Conservation (phyloP, 2,329 filamentous ascomycete species). For the Beauveria asiatica region DNA sequence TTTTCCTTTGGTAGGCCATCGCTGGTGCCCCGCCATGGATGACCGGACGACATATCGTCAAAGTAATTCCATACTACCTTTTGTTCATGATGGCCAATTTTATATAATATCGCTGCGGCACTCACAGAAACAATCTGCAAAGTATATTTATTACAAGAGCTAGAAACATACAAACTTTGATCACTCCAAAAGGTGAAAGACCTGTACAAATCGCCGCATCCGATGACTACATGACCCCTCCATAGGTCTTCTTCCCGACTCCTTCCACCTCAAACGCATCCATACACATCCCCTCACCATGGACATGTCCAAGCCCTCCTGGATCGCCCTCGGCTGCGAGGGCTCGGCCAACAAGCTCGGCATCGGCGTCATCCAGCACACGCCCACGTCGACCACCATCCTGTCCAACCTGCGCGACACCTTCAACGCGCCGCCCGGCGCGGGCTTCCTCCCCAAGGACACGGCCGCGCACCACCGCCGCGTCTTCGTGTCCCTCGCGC, state of each 20-base stretch:
- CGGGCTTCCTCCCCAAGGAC: conserved; percentile 94
- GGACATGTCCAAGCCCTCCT: conserved; percentile 26
- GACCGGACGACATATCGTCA: neutral
- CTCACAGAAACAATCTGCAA: no score
- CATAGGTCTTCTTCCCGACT: neutral
- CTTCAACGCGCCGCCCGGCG: conserved; percentile 82
- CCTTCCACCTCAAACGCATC: neutral
- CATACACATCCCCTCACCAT: conserved; percentile 13
- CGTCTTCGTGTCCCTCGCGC: conserved; percentile 77
- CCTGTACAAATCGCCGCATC: no score
- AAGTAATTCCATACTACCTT: no score
- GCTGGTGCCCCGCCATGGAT: no score
- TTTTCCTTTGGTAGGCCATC: no score
- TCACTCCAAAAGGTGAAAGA: no score
- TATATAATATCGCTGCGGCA: no score
- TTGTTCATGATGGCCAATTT: no score
- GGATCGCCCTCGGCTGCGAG: conserved; percentile 58
- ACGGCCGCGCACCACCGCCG: conserved; percentile 85
- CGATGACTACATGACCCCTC: neutral
- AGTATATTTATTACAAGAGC: no score
- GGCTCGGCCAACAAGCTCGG: conserved; percentile 97
- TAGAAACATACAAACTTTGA: no score
- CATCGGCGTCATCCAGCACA: conserved; percentile 82
- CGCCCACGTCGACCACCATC: conserved; percentile 48
- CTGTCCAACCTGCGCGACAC: conserved; percentile 94